These are phyloP conservation scores for Lathyrus oleraceus DNA, from an alignment of 306 rosid species.

Conservation along the genomic window DNA sequence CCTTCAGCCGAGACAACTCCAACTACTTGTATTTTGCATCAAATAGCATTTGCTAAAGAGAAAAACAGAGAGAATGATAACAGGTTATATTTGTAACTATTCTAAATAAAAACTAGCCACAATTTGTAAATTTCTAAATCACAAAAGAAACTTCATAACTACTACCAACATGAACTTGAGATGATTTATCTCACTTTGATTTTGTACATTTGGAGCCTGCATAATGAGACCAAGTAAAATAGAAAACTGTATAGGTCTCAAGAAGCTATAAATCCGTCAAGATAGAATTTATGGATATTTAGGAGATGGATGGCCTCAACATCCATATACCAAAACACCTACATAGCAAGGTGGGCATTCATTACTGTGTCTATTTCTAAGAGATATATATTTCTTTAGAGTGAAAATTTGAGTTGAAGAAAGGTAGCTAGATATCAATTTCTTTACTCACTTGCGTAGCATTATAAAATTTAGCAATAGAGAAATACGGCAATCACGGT, in stretches of 20 bases:
- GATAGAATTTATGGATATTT: conserved; percentile 14
- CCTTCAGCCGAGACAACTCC: conserved; percentile 75
- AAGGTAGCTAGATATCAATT: conserved; percentile 12
- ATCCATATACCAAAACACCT: conserved; percentile 20
- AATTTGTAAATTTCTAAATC: conserved; percentile 20
- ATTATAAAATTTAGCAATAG: not conserved
- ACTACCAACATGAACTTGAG: conserved; percentile 86
- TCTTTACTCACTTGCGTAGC: not conserved
- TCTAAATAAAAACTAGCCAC: conserved; percentile 5
- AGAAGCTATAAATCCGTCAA: conserved; percentile 23
- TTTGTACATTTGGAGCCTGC: conserved; percentile 56
- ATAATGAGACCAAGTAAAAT: conserved; percentile 29
- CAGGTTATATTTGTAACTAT: conserved; percentile 33
- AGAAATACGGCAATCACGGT: not conserved
- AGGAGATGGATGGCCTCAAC: conserved; percentile 45
- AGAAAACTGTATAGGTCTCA: conserved; percentile 15
- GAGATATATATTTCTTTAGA: too few relatives aligned
- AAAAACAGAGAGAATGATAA: conserved; percentile 2
- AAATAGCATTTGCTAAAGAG: conserved; percentile 30
- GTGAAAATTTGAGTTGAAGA: conserved; percentile 12
- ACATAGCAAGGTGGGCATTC: conserved; percentile 2
- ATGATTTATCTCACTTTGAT: conserved; percentile 56
- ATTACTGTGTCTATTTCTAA: not conserved
- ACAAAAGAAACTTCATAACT: conserved; percentile 27
- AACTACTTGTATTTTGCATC: conserved; percentile 68